Base-by-base conservation (phyloP, 768 basidiomycete species). In the Pleurotus eryngii region DNA sequence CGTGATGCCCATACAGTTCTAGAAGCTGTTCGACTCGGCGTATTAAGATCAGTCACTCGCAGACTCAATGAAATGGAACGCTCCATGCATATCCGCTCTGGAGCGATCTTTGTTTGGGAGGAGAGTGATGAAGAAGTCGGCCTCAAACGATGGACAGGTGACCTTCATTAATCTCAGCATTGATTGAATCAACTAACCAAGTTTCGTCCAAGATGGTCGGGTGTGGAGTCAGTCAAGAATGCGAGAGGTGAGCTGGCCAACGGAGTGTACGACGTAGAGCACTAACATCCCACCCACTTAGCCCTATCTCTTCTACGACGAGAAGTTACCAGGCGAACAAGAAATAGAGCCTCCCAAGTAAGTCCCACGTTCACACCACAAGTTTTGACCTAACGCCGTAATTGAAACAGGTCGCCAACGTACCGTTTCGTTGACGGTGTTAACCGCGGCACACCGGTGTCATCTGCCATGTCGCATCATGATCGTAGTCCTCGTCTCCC, bases 251-350 rank as follows among this genome's bases (percentile, higher is more conserved):
- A 57, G 62, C 53, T 37, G 27, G 27, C 5, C 20, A 15, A 48
- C 27, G 49, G 53, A 15, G 40, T 50, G 51, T 40, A 49, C 39
- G 24, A 43, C 24, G 30, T 57, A 46, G 54, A 17, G 12, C 46
- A 55, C 46, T 47, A 27, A 53, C 50, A 42, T 58, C 26, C n/a
- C 48, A 37, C 26, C 39, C 42, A 20, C 66, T 3, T 35, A 88
- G 82, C 85, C 86, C 1, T 88, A 85, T 66, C 74, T 86, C 27
- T 87, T 87, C 66, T 86, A 87, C 68, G 85, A 88, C 67, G 84
- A 84, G 66, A 83, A 79, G 64, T 63, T 79, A 54, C 75, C 77
- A 27, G 72, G 72, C 46, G 79, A 81, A 59, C 74, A 76, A 57
- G 71, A 68, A 37, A 71, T 70, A 49, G 68, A 68, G 55, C 64